Evolutionary conservation across 495 filamentous ascomycete genomes (phyloP).

Genomic region (Lasiosphaeris hirsuta): DNA sequence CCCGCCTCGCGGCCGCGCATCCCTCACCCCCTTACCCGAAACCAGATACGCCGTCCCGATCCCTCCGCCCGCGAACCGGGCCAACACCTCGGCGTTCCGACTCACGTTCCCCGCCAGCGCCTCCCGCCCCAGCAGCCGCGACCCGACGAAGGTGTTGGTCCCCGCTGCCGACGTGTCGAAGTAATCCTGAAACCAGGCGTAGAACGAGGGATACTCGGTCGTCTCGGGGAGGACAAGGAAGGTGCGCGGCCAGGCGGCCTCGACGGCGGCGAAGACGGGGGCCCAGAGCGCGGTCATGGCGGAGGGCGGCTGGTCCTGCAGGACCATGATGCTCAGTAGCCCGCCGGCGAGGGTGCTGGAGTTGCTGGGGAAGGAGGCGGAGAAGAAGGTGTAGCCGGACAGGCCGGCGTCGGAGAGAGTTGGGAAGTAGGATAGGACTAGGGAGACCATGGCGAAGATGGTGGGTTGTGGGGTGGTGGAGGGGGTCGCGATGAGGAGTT

Average conservation of each 20-base stretch:
- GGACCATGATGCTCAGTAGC: slow-evolving; percentile 20
- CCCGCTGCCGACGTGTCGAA: slow-evolving; percentile 34
- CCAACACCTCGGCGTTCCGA: slow-evolving; percentile 23
- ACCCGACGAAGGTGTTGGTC: slow-evolving; percentile 40
- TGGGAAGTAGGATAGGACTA: slow-evolving; percentile 37
- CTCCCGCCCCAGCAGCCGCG: slow-evolving; percentile 36
- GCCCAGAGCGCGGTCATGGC: slow-evolving; percentile 46
- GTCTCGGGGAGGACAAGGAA: slow-evolving; percentile 35
- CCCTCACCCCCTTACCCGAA: slow-evolving; percentile 32
- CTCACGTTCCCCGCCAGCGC: slow-evolving; percentile 29
- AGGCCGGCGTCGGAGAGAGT: slow-evolving; percentile 34
- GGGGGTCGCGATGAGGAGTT: slow-evolving; percentile 15
- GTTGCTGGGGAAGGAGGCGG: slow-evolving; percentile 23
- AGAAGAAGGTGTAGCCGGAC: slow-evolving; percentile 35
- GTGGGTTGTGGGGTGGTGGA: slow-evolving; percentile 8
- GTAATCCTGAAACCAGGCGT: slow-evolving; percentile 43
- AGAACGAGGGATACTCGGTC: slow-evolving; percentile 40
- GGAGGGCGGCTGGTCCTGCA: slow-evolving; percentile 24
- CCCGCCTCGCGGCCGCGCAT: slow-evolving; percentile 40
- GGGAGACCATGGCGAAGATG: slow-evolving; percentile 35
- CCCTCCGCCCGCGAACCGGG: slow-evolving; percentile 5
- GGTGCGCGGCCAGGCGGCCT: slow-evolving; percentile 45
- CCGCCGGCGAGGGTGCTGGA: slow-evolving; percentile 33
- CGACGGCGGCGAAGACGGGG: slow-evolving; percentile 35
- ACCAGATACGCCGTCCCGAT: slow-evolving; percentile 26